Conservation (phyloP, 306 rosid genomes). For the Boehmeria nivea region DNA sequence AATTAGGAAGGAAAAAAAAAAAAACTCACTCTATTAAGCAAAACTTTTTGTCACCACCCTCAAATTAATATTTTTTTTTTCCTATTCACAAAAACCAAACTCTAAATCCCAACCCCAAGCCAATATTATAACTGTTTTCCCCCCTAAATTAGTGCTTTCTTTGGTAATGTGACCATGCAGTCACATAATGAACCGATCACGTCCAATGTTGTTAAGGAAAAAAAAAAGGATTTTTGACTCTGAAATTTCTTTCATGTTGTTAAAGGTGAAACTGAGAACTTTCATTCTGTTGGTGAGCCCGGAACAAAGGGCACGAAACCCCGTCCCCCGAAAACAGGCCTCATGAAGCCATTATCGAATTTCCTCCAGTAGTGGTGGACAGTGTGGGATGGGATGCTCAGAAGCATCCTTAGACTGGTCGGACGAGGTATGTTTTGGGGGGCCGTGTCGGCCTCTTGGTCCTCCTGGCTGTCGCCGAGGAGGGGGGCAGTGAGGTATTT, state of each 20-base stretch:
- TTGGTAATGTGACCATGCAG: not conserved
- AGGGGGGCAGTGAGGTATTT: conserved; percentile 64
- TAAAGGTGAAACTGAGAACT: conserved; percentile 29
- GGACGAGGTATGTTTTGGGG: conserved; percentile 28
- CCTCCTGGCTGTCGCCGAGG: conserved; percentile 39
- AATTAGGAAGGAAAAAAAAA: not conserved
- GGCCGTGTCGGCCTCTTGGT: conserved; percentile 24
- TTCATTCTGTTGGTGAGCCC: conserved; percentile 47
- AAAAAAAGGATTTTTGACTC: not conserved
- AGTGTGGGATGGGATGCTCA: conserved; percentile 47
- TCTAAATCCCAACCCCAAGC: conserved; percentile 27
- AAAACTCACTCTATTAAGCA: no score
- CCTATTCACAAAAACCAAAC: no score
- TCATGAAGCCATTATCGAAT: conserved; percentile 79
- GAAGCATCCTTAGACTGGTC: conserved; percentile 49
- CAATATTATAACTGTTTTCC: conserved; percentile 10
- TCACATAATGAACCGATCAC: not conserved
- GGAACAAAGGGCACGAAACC: conserved; percentile 86
- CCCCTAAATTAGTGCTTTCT: conserved; percentile 17
- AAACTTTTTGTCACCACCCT: no score
- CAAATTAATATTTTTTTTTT: no score
- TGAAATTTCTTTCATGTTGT: conserved; percentile 23
- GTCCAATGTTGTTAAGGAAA: no score
- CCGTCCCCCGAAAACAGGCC: conserved; percentile 87
- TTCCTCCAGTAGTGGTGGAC: conserved; percentile 90